These are phyloP conservation scores for Neofusicoccum sp. DNA, from an alignment of 2,329 filamentous ascomycete genomes.

Conservation along the genomic window DNA sequence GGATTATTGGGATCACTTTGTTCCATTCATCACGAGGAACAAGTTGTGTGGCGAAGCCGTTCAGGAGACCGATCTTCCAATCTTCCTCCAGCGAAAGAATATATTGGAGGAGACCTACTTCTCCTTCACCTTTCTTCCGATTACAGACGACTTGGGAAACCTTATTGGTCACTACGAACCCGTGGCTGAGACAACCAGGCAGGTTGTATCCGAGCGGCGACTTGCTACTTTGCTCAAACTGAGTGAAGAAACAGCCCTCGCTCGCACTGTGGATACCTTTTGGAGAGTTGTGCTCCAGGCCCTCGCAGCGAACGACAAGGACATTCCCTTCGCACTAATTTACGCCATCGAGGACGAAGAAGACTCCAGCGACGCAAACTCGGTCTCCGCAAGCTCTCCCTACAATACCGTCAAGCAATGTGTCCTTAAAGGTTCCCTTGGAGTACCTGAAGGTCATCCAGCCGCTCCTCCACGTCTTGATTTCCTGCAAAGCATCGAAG, in stretches of 20 bases:
- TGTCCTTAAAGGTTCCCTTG: slow-evolving; percentile 27
- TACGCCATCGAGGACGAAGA: slow-evolving; percentile 67
- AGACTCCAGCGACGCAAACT: slow-evolving; percentile 63
- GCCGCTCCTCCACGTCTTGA: slow-evolving; percentile 27
- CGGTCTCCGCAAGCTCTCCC: slow-evolving; percentile 31
- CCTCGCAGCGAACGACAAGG: slow-evolving; percentile 67
- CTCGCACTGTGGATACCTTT: slow-evolving; percentile 66
- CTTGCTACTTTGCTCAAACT: slow-evolving; percentile 3
- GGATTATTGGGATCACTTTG: slow-evolving; percentile 57
- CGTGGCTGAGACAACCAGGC: slow-evolving; percentile 71
- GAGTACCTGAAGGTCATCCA: slow-evolving; percentile 22
- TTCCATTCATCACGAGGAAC: slow-evolving; percentile 27
- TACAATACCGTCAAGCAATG: slow-evolving; percentile 19
- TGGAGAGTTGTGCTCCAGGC: slow-evolving; percentile 67
- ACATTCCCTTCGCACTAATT: slow-evolving; percentile 69
- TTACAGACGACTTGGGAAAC: slow-evolving; percentile 66
- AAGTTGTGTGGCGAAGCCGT: slow-evolving; percentile 26
- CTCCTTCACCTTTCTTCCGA: slow-evolving; percentile 72
- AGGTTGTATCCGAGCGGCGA: slow-evolving; percentile 48
- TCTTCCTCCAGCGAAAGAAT: slow-evolving; percentile 66
- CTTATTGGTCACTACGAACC: slow-evolving; percentile 74
- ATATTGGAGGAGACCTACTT: slow-evolving; percentile 76
- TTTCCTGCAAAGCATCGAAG: slow-evolving; percentile 19
- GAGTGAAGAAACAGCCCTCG: slow-evolving; percentile 56
- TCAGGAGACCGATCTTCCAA: slow-evolving; percentile 62